Evolutionary conservation across 345 rosid genomes (phyloP), one percentile per base, ranked within the genome.

Genomic region (Alliaria petiolata): DNA sequence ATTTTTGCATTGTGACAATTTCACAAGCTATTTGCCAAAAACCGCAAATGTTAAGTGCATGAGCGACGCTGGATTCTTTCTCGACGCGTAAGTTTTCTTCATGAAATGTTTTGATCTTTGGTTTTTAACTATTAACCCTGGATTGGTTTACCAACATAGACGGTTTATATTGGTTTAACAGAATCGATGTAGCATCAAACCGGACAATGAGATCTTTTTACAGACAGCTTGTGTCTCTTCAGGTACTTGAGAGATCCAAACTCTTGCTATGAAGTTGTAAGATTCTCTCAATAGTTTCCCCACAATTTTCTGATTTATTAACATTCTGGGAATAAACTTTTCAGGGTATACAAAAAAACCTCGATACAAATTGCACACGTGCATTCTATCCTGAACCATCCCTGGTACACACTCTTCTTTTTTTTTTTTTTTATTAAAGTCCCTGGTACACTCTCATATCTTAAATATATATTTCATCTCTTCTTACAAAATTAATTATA

Each of bases 31-130:
- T 75, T 80, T 95, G 58, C 93, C 99, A 0, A 63, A 51, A 38
- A 82, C 73, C 52, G 79, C 97, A 42, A 82, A 44, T 16, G 96
- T 95, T 30, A 95, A 95, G 80, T 95, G 99, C 81, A 83, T 89
- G 83, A 95, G 99, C 58, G 97, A 95, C 67, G 99, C 97, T 57
- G 99, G 99, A 17, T 85, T 95, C 80, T 95, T 95, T 61, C 71
- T 91, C 49, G 97, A 91, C 28, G 87, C 72, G 99, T 95, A 76
- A 77, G 93, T 72, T 50, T 57, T 20, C 46, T 63, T 56, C 14
- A 39, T 66, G 5, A 36, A 47, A 38, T 63, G 10, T 17, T 46
- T 70, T 43, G 26, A 8, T 38, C 2, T 26, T 33, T 7, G 6
- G n/a, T 64, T 22, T 16, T 50, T 11, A 28, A 4, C n/a, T n/a